Evolutionary conservation across 2,329 filamentous ascomycete species (phyloP).

Genomic region (Scopulariopsis brevicaulis): DNA sequence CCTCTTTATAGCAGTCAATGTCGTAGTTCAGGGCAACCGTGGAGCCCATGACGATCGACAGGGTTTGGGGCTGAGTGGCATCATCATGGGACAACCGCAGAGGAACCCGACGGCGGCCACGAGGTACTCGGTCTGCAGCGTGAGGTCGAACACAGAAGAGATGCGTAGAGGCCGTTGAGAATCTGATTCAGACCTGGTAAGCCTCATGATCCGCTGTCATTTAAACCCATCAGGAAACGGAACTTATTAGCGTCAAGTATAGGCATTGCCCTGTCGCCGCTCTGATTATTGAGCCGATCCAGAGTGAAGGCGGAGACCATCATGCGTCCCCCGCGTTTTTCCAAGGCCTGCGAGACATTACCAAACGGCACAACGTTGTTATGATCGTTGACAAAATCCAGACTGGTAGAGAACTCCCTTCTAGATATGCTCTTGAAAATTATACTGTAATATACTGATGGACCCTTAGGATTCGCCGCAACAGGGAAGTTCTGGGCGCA

Average conservation of each 20-base stretch:
- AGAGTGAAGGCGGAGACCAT: conserved; percentile 92
- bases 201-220: background rate
- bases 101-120: conserved; percentile 16
- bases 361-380: conserved; percentile 64
- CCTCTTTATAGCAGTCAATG: no score
- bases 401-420: conserved; percentile 39
- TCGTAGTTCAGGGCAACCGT: no score
- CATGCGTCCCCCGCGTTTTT: conserved; percentile 85
- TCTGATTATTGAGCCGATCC: conserved; percentile 79
- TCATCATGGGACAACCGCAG: conserved; percentile 19
- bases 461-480: conserved; percentile 57
- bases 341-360: conserved; percentile 69
- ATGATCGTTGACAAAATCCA: conserved; percentile 93
- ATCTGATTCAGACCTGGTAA: conserved; percentile 67
- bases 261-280: conserved; percentile 58
- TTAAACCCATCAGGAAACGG: no score
- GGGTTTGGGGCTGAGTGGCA: background rate
- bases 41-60: no score
- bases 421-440: background rate
- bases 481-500: conserved; percentile 96
- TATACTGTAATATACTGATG: background rate
- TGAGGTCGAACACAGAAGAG: conserved; percentile 43
- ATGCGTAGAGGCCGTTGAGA: conserved; percentile 73
- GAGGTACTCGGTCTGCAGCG: background rate
- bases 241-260: background rate